Evolutionary conservation across 2,329 filamentous ascomycete species (phyloP), one percentile per base, ranked within the genome.

Genomic region (Eutypella sp.): DNA sequence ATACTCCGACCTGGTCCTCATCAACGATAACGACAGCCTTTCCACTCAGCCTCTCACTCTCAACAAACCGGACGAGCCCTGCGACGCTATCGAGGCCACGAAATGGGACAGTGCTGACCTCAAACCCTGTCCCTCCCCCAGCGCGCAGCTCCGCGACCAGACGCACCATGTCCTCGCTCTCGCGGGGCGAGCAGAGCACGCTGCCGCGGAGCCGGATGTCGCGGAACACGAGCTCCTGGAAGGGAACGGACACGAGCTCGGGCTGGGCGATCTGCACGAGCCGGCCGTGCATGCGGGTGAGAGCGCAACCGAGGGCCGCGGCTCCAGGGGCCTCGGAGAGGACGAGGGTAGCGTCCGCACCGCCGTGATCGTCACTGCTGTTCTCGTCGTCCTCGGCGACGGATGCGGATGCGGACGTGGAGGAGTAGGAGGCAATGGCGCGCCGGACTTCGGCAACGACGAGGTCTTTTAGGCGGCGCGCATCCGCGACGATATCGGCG

Each of bases 201-300:
- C 65, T 71, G 0, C 57, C 57, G 45, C 46, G 46, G 7, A 62
- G 19, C 24, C 54, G 50, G 6, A 61, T 51, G 25, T 61, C 59
- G 15, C 59, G 53, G 31, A 61, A 57, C 31, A 60, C 38, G 9
- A 62, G 81, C 16, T 77, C 75, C 40, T 79, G 78, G 47, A 79
- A 85, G n/a, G 67, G 67, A 6, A 85, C 81, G 31, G 78, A 78
- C 10, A 78, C 76, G 4, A 65, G 74, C 1, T 84, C 80, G 1
- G 82, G 82, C 5, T 78, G 78, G 44, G 67, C 78, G 40, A 83
- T 72, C 58, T 83, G 77, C 2, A 83, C 66, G 56, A 82, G 66
- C 0, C 66, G 71, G 2, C 78, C 79, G 55, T 84, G 80, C 70
- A 76, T 81, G 55, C 69, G 74, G 0, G 80, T 84, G 1, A 81